Evolutionary conservation across 2,329 filamentous ascomycete genomes (phyloP).

Genomic region (Fusarium ambrosium): DNA sequence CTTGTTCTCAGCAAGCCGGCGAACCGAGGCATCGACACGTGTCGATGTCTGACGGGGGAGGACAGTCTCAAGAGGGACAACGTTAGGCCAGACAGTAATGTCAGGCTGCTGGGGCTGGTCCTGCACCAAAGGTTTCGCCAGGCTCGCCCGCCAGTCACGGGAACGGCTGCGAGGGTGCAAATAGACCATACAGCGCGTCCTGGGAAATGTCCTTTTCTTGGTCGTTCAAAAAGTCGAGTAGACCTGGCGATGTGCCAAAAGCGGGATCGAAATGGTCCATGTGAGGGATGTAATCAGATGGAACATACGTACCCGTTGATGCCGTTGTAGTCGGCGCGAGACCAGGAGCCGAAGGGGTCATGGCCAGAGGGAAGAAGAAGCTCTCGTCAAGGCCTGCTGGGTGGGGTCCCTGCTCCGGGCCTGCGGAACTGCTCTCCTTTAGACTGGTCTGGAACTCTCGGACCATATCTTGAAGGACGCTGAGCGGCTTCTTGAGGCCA

Average conservation of each 20-base stretch:
- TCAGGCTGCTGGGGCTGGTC: slow-evolving; percentile 29
- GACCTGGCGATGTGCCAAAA: slow-evolving; percentile 45
- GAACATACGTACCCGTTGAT: slow-evolving; percentile 39
- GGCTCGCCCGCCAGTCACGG: slow-evolving; percentile 43
- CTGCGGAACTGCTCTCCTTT: slow-evolving; percentile 43
- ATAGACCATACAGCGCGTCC: slow-evolving; percentile 49
- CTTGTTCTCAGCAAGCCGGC: background rate
- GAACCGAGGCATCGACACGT: slow-evolving; percentile 5
- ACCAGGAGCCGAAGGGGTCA: slow-evolving; percentile 33
- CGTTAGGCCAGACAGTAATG: background rate
- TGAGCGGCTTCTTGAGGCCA: slow-evolving; percentile 53
- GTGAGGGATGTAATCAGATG: slow-evolving; percentile 38
- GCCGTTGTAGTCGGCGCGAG: slow-evolving; percentile 27
- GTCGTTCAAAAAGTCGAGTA: slow-evolving; percentile 48
- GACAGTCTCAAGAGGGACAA: background rate
- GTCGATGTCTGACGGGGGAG: slow-evolving; percentile 2
- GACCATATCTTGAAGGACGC: slow-evolving; percentile 52
- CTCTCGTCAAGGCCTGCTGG: slow-evolving; percentile 48
- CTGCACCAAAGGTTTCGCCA: slow-evolving; percentile 35
- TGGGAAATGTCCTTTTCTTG: slow-evolving; percentile 51
- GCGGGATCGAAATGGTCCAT: slow-evolving; percentile 45
- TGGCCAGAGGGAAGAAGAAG: slow-evolving; percentile 48
- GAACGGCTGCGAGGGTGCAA: slow-evolving; percentile 49
- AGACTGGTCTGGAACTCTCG: slow-evolving; percentile 49
- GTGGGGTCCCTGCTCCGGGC: slow-evolving; percentile 33